phyloP scores from a whole-genome alignment of 139 green algal genomes.

The Chlorella sp. region DNA sequence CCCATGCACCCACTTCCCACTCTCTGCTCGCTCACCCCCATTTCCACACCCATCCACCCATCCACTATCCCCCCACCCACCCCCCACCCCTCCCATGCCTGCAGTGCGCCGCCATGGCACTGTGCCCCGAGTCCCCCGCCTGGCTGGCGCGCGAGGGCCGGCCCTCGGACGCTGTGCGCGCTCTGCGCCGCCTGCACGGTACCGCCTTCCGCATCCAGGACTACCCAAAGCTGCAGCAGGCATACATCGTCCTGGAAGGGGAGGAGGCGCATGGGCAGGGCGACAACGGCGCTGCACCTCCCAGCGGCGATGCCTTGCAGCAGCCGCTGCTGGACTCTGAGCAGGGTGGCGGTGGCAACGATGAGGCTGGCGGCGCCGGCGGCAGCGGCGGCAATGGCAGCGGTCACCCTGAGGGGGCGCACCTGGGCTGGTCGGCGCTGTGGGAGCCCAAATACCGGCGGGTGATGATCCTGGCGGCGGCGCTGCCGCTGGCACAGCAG shows the following conservation, averaged over 20 bases:
- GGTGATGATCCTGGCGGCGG: slow-evolving; percentile 64
- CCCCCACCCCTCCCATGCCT: no score
- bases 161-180: slow-evolving; percentile 7
- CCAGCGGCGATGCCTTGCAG: neutral
- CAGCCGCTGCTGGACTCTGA: slow-evolving; percentile 20
- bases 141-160: slow-evolving; percentile 67
- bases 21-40: no score
- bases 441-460: slow-evolving; percentile 50
- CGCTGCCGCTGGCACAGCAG: slow-evolving; percentile 79
- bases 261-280: neutral
- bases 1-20: no score
- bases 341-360: neutral
- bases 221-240: slow-evolving; percentile 7
- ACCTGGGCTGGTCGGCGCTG: slow-evolving; percentile 40
- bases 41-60: no score
- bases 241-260: neutral
- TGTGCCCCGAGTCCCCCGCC: slow-evolving; percentile 71
- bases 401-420: neutral
- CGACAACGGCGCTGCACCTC: neutral
- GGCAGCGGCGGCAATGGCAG: no score
- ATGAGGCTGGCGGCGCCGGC: neutral
- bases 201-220: neutral
- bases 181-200: slow-evolving; percentile 33
- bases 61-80: no score
- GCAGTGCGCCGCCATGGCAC: slow-evolving; percentile 37